These are phyloP conservation scores for Parathielavia appendiculata DNA, from an alignment of 495 filamentous ascomycete species.

Conservation along the genomic window DNA sequence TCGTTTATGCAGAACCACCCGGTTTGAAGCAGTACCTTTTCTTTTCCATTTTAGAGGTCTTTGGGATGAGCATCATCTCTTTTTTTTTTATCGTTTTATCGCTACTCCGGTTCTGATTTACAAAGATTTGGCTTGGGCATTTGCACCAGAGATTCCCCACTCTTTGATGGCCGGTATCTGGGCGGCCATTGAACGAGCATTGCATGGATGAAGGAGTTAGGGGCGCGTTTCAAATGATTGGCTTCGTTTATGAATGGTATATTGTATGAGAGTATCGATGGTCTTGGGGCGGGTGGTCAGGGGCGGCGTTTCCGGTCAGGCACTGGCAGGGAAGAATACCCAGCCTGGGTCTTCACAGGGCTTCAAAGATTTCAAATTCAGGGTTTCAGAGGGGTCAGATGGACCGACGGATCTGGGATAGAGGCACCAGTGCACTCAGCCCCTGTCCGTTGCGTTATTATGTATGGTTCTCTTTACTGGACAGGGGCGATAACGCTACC, in stretches of 20 bases:
- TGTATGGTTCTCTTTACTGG: neutral
- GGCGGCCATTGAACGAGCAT: slow-evolving; percentile 8
- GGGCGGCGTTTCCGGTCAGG: slow-evolving; percentile 10
- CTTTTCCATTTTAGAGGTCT: neutral
- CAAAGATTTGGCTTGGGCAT: slow-evolving; percentile 14
- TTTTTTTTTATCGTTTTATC: slow-evolving; percentile 6
- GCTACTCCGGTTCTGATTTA: slow-evolving; percentile 11
- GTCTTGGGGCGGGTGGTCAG: neutral
- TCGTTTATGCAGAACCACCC: neutral
- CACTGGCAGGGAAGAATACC: slow-evolving; percentile 9
- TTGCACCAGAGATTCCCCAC: slow-evolving; percentile 13
- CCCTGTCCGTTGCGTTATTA: neutral
- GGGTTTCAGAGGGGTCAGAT: neutral
- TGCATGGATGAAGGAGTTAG: slow-evolving; percentile 24
- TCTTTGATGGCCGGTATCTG: slow-evolving; percentile 7
- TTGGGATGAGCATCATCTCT: neutral
- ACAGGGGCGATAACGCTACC: neutral
- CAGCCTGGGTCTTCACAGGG: neutral
- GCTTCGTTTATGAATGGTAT: slow-evolving; percentile 4
- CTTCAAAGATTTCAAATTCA: neutral
- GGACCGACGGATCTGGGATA: slow-evolving; percentile 1
- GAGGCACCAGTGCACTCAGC: neutral
- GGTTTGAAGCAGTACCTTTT: neutral
- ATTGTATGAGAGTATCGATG: slow-evolving; percentile 2
- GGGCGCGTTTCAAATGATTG: neutral